Conservation (phyloP, 495 filamentous ascomycete genomes). For the Aspergillus kassunensis region DNA sequence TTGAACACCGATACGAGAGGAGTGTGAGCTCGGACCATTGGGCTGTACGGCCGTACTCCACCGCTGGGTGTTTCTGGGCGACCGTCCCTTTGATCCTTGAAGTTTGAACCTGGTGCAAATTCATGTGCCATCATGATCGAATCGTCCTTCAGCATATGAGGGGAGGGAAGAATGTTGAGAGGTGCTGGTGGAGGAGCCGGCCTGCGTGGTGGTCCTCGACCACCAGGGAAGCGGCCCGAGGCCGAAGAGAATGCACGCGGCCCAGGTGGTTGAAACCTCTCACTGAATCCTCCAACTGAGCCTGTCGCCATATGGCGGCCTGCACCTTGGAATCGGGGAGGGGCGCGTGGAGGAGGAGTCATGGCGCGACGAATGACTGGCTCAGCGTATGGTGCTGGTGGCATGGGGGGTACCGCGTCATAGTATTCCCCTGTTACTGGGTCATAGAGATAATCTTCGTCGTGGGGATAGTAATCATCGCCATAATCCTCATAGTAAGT, state of each 20-base stretch:
- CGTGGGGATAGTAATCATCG: constrained; percentile 53
- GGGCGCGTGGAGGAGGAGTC: constrained; percentile 85
- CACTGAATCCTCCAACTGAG: constrained; percentile 42
- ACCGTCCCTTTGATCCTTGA: constrained; percentile 64
- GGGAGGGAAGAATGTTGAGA: constrained; percentile 75
- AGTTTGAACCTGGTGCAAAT: constrained; percentile 76
- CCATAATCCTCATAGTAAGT: constrained; percentile 69
- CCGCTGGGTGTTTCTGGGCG: constrained; percentile 79
- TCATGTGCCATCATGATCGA: constrained; percentile 71
- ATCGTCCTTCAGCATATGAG: constrained; percentile 82
- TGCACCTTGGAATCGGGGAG: constrained; percentile 63
- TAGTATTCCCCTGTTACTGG: constrained; percentile 69
- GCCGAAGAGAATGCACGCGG: constrained; percentile 67
- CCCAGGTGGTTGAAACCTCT: constrained; percentile 39
- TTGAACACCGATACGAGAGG: constrained; percentile 82
- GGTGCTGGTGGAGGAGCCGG: constrained; percentile 69
- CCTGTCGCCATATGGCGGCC: constrained; percentile 44
- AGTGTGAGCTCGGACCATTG: constrained; percentile 62
- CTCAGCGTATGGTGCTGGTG: constrained; percentile 66
- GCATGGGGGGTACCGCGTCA: constrained; percentile 58
- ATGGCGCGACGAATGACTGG: constrained; percentile 86
- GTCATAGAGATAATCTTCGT: constrained; percentile 61
- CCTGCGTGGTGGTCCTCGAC: constrained; percentile 43
- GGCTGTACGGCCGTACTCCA: constrained; percentile 68
- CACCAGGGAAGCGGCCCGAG: constrained; percentile 52